These are phyloP conservation scores for Heliamphora pulchella DNA, from an alignment of 179 eudicot genomes.

Conservation along the genomic window DNA sequence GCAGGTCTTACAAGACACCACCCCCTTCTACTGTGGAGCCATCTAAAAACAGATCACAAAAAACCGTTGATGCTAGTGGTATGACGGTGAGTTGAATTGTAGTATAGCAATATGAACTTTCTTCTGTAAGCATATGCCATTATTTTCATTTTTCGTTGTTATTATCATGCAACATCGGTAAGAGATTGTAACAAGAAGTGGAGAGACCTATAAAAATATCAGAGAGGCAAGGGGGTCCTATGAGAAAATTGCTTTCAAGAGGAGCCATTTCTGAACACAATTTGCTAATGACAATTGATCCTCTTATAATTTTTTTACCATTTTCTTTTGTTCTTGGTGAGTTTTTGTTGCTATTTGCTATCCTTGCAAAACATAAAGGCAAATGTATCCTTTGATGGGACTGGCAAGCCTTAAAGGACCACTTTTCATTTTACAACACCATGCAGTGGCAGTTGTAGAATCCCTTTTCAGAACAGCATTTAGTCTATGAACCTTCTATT, in stretches of 20 bases:
- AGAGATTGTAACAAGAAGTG: background rate
- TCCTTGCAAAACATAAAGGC: background rate
- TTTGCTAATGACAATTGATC: background rate
- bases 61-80: conserved; percentile 38
- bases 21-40: conserved; percentile 46
- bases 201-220: conserved; percentile 1
- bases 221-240: background rate
- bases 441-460: background rate
- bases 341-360: conserved; percentile 9
- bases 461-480: too few relatives aligned
- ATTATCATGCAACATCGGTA: background rate
- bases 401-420: background rate
- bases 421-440: background rate
- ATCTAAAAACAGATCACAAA: conserved; percentile 42
- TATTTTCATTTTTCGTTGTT: background rate
- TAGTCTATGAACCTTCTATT: background rate
- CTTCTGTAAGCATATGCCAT: background rate
- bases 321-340: conserved; percentile 3
- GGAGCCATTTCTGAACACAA: background rate
- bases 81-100: conserved; percentile 34
- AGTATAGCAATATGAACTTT: background rate
- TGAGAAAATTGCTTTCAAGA: background rate
- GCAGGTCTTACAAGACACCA: conserved; percentile 40
- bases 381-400: background rate
- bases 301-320: background rate